Evolutionary conservation across 352 stramenopile species (phyloP).

Genomic region (Pythium chondricola): DNA sequence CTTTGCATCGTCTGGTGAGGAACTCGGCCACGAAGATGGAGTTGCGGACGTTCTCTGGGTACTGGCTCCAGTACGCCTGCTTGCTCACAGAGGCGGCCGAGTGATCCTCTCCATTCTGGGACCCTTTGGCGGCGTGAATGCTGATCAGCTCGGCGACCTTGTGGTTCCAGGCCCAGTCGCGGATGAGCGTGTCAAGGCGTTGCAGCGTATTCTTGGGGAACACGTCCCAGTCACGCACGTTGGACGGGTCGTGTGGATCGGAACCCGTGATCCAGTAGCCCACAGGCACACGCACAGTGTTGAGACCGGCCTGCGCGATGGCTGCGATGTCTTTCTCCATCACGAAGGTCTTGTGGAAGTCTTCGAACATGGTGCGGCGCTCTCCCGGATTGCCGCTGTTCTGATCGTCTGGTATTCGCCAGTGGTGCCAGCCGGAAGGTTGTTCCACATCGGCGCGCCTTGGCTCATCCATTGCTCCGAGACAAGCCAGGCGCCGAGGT

Average conservation of each 20-base stretch:
- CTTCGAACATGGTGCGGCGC: constrained; percentile 26
- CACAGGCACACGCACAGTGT: constrained; percentile 69
- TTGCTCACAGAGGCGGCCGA: constrained; percentile 25
- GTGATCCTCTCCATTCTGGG: constrained; percentile 64
- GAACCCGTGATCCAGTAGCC: constrained; percentile 69
- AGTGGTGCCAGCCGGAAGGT: neutral
- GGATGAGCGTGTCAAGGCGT: constrained; percentile 33
- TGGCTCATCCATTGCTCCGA: constrained; percentile 22
- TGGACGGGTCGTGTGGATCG: constrained; percentile 31
- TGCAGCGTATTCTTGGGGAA: constrained; percentile 28
- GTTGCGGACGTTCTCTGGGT: constrained; percentile 15
- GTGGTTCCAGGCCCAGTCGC: constrained; percentile 26
- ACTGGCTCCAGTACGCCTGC: constrained; percentile 10
- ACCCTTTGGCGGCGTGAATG: constrained; percentile 53
- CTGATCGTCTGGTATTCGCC: constrained; percentile 13
- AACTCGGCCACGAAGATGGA: constrained; percentile 23
- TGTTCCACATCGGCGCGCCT: constrained; percentile 7
- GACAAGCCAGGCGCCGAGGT: constrained; percentile 25
- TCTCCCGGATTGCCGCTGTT: constrained; percentile 2
- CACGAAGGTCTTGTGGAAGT: constrained; percentile 52
- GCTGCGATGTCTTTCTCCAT: constrained; percentile 49
- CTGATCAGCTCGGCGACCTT: constrained; percentile 36
- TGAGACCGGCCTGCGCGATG: constrained; percentile 51
- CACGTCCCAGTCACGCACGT: constrained; percentile 27
- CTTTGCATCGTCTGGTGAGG: constrained; percentile 22